These are phyloP conservation scores for Suillus ampliporus DNA, from an alignment of 768 basidiomycete species.

Conservation along the genomic window DNA sequence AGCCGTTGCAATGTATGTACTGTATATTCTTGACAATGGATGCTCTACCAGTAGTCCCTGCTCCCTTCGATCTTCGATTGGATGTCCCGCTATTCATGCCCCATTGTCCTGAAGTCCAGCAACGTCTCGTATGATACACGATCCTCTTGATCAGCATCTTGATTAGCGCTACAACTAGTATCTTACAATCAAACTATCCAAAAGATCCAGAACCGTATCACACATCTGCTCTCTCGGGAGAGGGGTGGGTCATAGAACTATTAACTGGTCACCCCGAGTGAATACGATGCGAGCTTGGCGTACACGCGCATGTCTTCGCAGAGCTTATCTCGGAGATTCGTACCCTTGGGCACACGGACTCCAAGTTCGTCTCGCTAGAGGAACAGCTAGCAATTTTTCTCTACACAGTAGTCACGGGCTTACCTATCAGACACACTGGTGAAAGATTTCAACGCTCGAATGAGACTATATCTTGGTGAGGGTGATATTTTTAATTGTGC, in stretches of 20 bases:
- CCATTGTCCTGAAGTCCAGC: not conserved
- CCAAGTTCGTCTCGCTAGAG: constrained; percentile 32
- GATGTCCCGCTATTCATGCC: no score
- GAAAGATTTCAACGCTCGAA: constrained; percentile 46
- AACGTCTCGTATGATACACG: no score
- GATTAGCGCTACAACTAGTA: not conserved
- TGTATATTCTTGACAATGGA: no score
- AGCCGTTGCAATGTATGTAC: no score
- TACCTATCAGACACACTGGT: constrained; percentile 31
- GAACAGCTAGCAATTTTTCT: constrained; percentile 48
- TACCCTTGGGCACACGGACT: constrained; percentile 23
- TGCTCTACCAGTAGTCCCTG: no score
- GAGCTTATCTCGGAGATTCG: constrained; percentile 31
- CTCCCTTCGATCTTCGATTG: no score
- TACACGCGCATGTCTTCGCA: constrained; percentile 33
- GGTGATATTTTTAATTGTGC: not conserved
- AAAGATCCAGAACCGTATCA: constrained; percentile 11
- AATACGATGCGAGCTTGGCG: constrained; percentile 29
- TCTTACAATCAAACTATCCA: not conserved
- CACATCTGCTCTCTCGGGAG: constrained; percentile 28
- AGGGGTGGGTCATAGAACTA: constrained; percentile 28
- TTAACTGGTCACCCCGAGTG: constrained; percentile 23
- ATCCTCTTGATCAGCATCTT: not conserved
- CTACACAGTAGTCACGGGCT: constrained; percentile 32
- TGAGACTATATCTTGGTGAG: constrained; percentile 44